Evolutionary conservation across 495 filamentous ascomycete species (phyloP), one percentile per base, ranked within the genome.

Genomic region (Xylaria palmicola): DNA sequence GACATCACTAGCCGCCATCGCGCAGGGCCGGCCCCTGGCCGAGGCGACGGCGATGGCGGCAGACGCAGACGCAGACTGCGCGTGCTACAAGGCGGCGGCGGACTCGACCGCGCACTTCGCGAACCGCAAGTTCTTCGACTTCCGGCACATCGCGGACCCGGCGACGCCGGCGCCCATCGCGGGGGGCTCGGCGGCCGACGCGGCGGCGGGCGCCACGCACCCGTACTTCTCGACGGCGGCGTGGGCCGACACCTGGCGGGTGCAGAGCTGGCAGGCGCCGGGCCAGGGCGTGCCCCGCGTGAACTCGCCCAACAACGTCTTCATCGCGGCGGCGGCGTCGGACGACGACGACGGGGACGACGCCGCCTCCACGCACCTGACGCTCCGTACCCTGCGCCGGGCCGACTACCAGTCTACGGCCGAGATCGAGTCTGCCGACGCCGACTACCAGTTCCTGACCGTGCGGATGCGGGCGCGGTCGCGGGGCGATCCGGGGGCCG

Each of bases 41-140:
- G n/a, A 32, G 4, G 20, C 4, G 12, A 17, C 30, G 15, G 15
- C 30, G 7, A 44, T 15, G 12, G 22, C 15, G 15, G 56, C 45
- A 0, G 44, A 62, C 59, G 52, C 20, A n/a, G 22, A 15, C 13
- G 56, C 45, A 0, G 44, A 62, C 59, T 84, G 81, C 71, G 70
- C 72, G 58, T 84, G 81, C 68, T 84, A 74, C 69, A 58, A 72
- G n/a, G 77, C 75, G 40, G 75, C 80, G 60, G 77, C 71, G 2
- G 66, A 74, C 26, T 62, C 74, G 24, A 53, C 66, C 15, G 74
- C 73, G 6, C 86, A 83, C 77, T 90, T 88, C 72, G 75, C 77
- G 22, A 73, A 85, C 70, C 83, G 88, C 75, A 78, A 79, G 54
- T 85, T 90, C 71, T 87, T 81, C 77, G 88, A 91, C 75, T 91